Conservation (phyloP, 768 basidiomycete genomes). For the Termitomyces eurrhizus region DNA sequence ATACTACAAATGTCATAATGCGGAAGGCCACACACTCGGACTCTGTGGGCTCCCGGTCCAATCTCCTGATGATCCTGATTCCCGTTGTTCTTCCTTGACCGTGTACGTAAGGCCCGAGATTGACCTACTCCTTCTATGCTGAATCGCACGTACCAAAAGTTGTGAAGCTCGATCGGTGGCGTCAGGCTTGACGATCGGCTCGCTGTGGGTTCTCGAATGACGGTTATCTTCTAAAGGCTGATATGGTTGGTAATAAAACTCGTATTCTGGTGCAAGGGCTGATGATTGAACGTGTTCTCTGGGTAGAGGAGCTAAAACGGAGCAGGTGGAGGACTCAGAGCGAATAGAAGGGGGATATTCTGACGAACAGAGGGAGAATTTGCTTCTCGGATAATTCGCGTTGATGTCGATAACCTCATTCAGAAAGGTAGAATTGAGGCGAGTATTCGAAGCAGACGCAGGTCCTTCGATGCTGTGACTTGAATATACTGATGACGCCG, state of each 20-base stretch:
- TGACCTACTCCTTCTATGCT: constrained; percentile 23
- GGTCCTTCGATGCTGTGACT: background rate
- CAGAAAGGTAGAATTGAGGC: background rate
- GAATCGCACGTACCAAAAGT: constrained; percentile 13
- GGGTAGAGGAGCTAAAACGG: background rate
- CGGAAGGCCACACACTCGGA: constrained; percentile 9
- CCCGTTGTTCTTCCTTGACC: constrained; percentile 6
- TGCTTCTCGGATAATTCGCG: constrained; percentile 24
- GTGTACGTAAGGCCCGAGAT: constrained; percentile 18
- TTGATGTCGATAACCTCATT: constrained; percentile 23
- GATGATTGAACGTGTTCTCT: background rate
- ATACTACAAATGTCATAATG: background rate
- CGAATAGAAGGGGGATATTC: constrained; percentile 22
- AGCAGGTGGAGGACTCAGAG: constrained; percentile 8
- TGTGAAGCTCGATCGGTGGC: background rate
- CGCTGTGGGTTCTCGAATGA: constrained; percentile 17
- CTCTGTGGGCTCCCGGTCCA: constrained; percentile 10
- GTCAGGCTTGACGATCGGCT: constrained; percentile 16
- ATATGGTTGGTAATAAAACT: constrained; percentile 17
- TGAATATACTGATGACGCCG: constrained; percentile 9
- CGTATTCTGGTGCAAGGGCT: constrained; percentile 11
- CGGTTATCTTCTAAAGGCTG: constrained; percentile 10
- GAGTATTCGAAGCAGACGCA: constrained; percentile 1
- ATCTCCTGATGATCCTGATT: constrained; percentile 9
- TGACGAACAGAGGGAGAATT: constrained; percentile 28